Percentiles rank a stretch among this genome's conserved stretches.
These are phyloP conservation scores for Leucosporidium yakuticum DNA, from an alignment of 768 basidiomycete species.

Conservation along the genomic window DNA sequence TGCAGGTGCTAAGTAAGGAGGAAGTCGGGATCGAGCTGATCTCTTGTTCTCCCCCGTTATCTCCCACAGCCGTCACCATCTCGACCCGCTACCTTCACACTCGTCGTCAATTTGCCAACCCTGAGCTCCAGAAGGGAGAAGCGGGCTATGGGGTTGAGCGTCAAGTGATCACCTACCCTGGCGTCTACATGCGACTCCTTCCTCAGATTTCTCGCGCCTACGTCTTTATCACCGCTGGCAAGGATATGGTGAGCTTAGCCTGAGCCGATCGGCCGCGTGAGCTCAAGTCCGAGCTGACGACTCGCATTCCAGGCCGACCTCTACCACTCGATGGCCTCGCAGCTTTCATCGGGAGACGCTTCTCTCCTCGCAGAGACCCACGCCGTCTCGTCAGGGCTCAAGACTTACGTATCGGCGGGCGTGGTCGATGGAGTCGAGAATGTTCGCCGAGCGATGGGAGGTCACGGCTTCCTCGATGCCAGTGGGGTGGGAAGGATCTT, in stretches of 20 bases:
- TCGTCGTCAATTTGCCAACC: constrained; percentile 56
- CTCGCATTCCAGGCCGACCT: constrained; percentile 46
- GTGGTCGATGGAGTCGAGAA: constrained; percentile 39
- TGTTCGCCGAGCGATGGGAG: constrained; percentile 53
- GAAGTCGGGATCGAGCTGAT: neutral
- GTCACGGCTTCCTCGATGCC: constrained; percentile 68
- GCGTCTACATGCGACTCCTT: constrained; percentile 63
- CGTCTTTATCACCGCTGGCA: constrained; percentile 61
- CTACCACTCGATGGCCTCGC: constrained; percentile 52
- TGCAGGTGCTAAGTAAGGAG: neutral
- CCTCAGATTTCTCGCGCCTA: constrained; percentile 65
- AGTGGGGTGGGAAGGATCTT: constrained; percentile 54
- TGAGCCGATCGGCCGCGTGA: neutral
- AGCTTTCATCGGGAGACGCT: constrained; percentile 55
- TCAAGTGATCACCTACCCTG: constrained; percentile 67
- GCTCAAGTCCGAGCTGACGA: constrained; percentile 4
- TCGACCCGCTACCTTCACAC: constrained; percentile 67
- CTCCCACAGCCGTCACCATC: constrained; percentile 52
- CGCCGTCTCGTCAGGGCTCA: constrained; percentile 63
- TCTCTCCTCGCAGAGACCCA: constrained; percentile 66
- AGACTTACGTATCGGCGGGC: constrained; percentile 55
- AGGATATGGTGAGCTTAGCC: constrained; percentile 50
- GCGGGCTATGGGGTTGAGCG: constrained; percentile 52
- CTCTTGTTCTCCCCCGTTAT: neutral
- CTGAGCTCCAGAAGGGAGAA: constrained; percentile 44